Base-by-base conservation (phyloP, 805 yeast species). In the Hanseniaspora vineae region DNA sequence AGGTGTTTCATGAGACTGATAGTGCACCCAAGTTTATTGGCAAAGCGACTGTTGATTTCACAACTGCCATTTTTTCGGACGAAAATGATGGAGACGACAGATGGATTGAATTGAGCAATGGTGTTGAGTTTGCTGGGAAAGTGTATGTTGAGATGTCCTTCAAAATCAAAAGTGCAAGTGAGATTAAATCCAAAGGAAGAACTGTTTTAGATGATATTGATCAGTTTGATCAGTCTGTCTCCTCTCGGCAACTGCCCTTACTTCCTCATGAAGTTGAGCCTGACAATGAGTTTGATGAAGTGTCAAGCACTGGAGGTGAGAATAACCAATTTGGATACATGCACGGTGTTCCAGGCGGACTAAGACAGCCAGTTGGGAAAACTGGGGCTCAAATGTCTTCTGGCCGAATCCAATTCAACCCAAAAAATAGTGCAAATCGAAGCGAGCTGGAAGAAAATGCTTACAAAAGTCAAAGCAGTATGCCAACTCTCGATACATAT, bases 131-230 rank as follows among this genome's bases (percentile, higher is more conserved):
- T 48, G 96, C 96, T 1, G 98, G 98, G 1, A 84, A 78, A 62
- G 77, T 92, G 1, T 90, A 80, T 62, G 66, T 92, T 48, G 97
- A 92, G 58, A 81, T 92, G 83, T 87, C 97, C 0, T 92, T 86
- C 59, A 86, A 85, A 59, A 92, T 96, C 1, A 60, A 52, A 35
- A 31, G 42, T 10, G 17, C 31, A 35, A 31, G 23, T 31, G 35
- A 29, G n/a, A 10, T 39, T 3, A 32, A 17, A 11, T 15, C 18
- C 6, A 45, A n/a, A 8, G 33, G 23, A 2, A 37, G 20, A 17
- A 42, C 20, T n/a, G 17, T 48, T 32, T 29, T 48, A 10, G 53
- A 47, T 35, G 54, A 52, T 20, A 45, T 50, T 10, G 55, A 48
- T 31, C 44, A 50, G 32, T 43, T 59, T 39, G 64, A 61, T 42